These are phyloP conservation scores for Camellia granthamiana DNA, from an alignment of 148 eudicot genomes.

Conservation along the genomic window DNA sequence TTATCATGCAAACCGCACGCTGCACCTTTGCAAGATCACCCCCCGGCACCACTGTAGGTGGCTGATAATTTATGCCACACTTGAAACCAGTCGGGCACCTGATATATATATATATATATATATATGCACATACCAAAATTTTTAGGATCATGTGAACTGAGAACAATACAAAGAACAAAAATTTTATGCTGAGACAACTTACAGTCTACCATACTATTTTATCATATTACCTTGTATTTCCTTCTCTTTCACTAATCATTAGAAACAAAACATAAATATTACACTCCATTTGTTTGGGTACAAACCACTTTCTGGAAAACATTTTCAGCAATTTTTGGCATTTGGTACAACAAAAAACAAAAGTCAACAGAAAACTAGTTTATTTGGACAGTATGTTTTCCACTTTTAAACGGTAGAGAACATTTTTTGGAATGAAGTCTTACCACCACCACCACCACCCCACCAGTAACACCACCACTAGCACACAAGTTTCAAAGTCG, in stretches of 20 bases:
- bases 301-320: too few relatives aligned
- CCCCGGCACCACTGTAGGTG: constrained; percentile 22
- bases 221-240: background rate
- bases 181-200: background rate
- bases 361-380: too few relatives aligned
- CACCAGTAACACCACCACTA: too few relatives aligned
- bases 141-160: background rate
- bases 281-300: too few relatives aligned
- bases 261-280: background rate
- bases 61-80: constrained; percentile 27
- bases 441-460: too few relatives aligned
- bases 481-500: too few relatives aligned
- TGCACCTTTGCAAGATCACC: constrained; percentile 28
- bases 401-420: too few relatives aligned
- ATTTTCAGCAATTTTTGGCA: too few relatives aligned
- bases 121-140: background rate
- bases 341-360: too few relatives aligned
- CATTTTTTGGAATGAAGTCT: too few relatives aligned
- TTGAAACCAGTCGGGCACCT: constrained; percentile 30
- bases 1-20: constrained; percentile 28
- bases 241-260: background rate
- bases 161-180: background rate
- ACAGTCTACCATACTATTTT: background rate
- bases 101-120: background rate
- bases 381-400: too few relatives aligned